Conservation (phyloP, 495 filamentous ascomycete species). For the Aspergillus nidulans region DNA sequence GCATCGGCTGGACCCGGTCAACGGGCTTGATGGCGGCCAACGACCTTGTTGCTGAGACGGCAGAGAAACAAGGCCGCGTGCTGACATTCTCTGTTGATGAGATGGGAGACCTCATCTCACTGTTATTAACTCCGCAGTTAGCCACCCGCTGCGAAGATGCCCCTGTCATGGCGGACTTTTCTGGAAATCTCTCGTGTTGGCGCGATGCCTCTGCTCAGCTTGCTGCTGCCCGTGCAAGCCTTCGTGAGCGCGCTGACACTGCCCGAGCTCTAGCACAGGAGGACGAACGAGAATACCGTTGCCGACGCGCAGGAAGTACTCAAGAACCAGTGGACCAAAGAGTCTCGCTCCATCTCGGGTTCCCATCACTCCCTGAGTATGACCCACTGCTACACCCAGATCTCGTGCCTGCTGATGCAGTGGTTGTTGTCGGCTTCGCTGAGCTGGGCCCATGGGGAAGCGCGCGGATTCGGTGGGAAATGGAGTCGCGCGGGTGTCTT, state of each 20-base stretch:
- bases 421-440: slow-evolving; percentile 92
- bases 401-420: slow-evolving; percentile 42
- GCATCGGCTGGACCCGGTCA: slow-evolving; percentile 97
- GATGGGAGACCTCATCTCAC: slow-evolving; percentile 96
- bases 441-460: slow-evolving; percentile 97
- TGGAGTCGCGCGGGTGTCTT: slow-evolving; percentile 93
- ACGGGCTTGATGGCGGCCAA: slow-evolving; percentile 96
- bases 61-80: slow-evolving; percentile 81
- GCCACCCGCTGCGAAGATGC: slow-evolving; percentile 89
- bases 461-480: slow-evolving; percentile 93
- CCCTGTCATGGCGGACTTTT: slow-evolving; percentile 91
- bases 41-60: slow-evolving; percentile 91
- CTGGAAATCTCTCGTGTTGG: slow-evolving; percentile 63
- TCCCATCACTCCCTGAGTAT: slow-evolving; percentile 2
- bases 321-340: not conserved
- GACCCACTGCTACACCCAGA: not conserved
- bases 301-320: not conserved
- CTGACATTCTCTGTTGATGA: slow-evolving; percentile 97
- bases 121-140: slow-evolving; percentile 84
- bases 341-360: not conserved
- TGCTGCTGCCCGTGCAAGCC: not conserved
- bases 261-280: not conserved
- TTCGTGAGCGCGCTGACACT: not conserved
- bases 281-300: not conserved
- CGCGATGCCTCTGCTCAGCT: not conserved